Conservation (phyloP, 2,329 filamentous ascomycete genomes). For the Rachicladosporium sp. region DNA sequence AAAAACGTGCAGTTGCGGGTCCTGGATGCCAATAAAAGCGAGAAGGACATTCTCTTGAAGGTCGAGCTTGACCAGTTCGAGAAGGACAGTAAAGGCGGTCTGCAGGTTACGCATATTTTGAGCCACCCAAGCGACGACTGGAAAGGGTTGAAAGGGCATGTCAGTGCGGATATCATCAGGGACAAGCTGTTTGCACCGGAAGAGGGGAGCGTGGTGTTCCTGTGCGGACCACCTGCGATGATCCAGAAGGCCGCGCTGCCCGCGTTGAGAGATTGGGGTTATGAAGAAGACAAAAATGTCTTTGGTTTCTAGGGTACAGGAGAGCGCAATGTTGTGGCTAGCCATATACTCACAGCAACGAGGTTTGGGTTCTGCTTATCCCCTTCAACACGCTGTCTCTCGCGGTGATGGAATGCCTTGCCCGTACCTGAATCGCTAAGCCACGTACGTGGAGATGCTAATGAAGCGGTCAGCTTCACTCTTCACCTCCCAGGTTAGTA, state of each 20-base stretch:
- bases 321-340: no score
- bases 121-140: slow-evolving; percentile 33
- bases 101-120: slow-evolving; percentile 37
- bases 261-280: slow-evolving; percentile 35
- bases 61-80: slow-evolving; percentile 32
- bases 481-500: no score
- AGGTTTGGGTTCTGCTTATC: no score
- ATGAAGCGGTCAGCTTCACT: no score
- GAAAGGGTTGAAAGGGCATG: slow-evolving; percentile 35
- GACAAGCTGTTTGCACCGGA: slow-evolving; percentile 32
- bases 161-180: slow-evolving; percentile 31
- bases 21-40: slow-evolving; percentile 37
- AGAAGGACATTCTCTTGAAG: slow-evolving; percentile 36
- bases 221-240: slow-evolving; percentile 40
- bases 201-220: slow-evolving; percentile 29
- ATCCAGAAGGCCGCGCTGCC: slow-evolving; percentile 41
- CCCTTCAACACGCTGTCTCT: no score
- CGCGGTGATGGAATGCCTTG: no score
- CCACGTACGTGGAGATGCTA: no score
- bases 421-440: no score
- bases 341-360: no score
- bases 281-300: slow-evolving; percentile 32
- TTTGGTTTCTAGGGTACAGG: slow-evolving; percentile 28
- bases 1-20: slow-evolving; percentile 29
- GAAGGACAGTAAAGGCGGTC: slow-evolving; percentile 24